Conservation (phyloP, 768 basidiomycete species). For the Lentinula edodes region DNA sequence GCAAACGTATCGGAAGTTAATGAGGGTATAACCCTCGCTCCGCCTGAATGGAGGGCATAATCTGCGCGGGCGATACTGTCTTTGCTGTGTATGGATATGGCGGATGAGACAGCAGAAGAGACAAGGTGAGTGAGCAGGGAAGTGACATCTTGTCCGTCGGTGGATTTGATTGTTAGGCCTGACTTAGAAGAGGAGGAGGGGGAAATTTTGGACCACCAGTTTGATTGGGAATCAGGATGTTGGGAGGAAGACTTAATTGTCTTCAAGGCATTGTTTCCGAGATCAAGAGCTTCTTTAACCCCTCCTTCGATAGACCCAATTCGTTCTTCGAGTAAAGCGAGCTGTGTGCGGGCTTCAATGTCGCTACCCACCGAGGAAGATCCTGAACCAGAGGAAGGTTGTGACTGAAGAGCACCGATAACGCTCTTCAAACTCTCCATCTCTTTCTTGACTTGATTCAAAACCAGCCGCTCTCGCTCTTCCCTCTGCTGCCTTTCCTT, state of each 20-base stretch:
- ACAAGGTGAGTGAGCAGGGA: not conserved
- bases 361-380: slow-evolving; percentile 26
- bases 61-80: slow-evolving; percentile 81
- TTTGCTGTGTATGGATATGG: slow-evolving; percentile 39
- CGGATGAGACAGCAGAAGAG: slow-evolving; percentile 27
- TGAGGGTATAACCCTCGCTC: slow-evolving; percentile 74
- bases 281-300: slow-evolving; percentile 68
- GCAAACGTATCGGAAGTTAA: slow-evolving; percentile 78
- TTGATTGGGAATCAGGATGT: slow-evolving; percentile 45
- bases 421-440: slow-evolving; percentile 47
- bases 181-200: slow-evolving; percentile 50
- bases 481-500: slow-evolving; percentile 11
- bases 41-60: slow-evolving; percentile 79
- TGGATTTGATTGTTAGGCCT: slow-evolving; percentile 59
- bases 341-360: slow-evolving; percentile 49
- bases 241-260: slow-evolving; percentile 27
- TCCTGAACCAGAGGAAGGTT: not conserved
- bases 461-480: slow-evolving; percentile 25
- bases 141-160: slow-evolving; percentile 66
- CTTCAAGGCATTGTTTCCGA: slow-evolving; percentile 43
- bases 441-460: slow-evolving; percentile 50
- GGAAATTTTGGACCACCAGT: slow-evolving; percentile 68
- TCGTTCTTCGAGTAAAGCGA: slow-evolving; percentile 58
- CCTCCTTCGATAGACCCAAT: slow-evolving; percentile 56
- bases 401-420: slow-evolving; percentile 24